Evolutionary conservation across 176 grass and related monocot species (phyloP), one percentile per base, ranked within the genome.

Genomic region (Cenchrus purpureus): DNA sequence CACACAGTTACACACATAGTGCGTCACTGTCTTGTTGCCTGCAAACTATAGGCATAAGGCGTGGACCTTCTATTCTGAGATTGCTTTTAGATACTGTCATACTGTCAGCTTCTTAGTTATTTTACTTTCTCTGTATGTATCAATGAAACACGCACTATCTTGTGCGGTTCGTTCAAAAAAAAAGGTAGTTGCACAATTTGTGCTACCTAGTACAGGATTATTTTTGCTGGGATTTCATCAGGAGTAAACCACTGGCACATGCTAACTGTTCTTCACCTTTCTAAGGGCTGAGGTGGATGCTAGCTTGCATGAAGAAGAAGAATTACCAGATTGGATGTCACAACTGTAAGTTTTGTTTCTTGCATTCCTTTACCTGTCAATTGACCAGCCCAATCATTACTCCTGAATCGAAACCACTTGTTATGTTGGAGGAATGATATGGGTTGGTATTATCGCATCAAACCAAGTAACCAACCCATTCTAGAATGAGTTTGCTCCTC

Each of bases 251-350:
- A 57, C 15, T 56, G 53, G 53, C 55, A 57, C 16, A 57, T 57
- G 55, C 55, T 57, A 57, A 57, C 1, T 57, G 55, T 70, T 43
- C 3, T 70, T 70, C 3, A 20, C 2, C 8, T 45, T 48, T 10
- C 2, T 72, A 25, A 50, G 19, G 44, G 69, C 8, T n/a, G 45
- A 50, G 3, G 20, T 48, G 44, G 44, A 50, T 72, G 20, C 19
- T 22, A 46, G 4, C 34, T 25, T 50, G 45, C 15, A 61, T 44
- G 37, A 45, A 44, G 74, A 77, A 43, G 74, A 77, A 13, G 17
- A 77, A 45, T 22, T 25, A 7, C 11, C 55, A 8, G 74, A 77
- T 13, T 61, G 55, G 74, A n/a, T 77, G 74, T 77, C 74, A 61
- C 54, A 77, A 0, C 20, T 72, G 45, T 72, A 22, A 72, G 69